Evolutionary conservation across 805 yeast species (phyloP), one percentile per base, ranked within the genome.

Genomic region (Monosporozyma aerobia): DNA sequence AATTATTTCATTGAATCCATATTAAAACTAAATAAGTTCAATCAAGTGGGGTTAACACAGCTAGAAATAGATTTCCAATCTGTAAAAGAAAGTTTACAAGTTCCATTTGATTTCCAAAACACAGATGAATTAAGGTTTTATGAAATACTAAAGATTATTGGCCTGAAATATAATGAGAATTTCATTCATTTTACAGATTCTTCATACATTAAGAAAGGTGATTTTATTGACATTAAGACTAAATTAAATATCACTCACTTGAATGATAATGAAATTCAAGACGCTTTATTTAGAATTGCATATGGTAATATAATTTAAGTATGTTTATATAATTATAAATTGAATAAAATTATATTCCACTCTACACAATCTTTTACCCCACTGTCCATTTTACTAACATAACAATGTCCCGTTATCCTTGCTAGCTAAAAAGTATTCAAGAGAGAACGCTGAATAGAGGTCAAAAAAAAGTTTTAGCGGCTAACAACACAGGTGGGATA

Each of bases 21-120:
- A 33, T 59, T 73, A 32, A 72, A 72, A 52, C 53, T 67, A 25
- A 73, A 72, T 51, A 69, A 67, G 49, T 73, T 73, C 54, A 69
- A 65, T 44, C 45, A 55, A 9, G 14, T 53, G 2, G 76, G 76
- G 1, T 52, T 71, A 11, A 55, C 56, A 3, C 76, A 73, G 52
- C 53, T 72, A 7, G 48, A 58, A 10, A 35, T 61, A 1, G 76
- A 73, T 57, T 67, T 65, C 46, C 43, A 55, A 2, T 57, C 69
- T 1, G 47, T 70, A 13, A 67, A 64, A 56, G 63, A 60, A 25
- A 53, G 59, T 13, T 54, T 71, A 14, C 53, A 56, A 16, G 50
- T 70, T 6, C 60, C 64, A 3, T 49, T 55, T 9, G 44, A 57
- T 46, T 39, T 51, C 6, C 30, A 19, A 6, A 56, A 55, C 39